Evolutionary conservation across 2,329 filamentous ascomycete species (phyloP), one percentile per base, ranked within the genome.

Genomic region (Talaromyces albobiverticillius): DNA sequence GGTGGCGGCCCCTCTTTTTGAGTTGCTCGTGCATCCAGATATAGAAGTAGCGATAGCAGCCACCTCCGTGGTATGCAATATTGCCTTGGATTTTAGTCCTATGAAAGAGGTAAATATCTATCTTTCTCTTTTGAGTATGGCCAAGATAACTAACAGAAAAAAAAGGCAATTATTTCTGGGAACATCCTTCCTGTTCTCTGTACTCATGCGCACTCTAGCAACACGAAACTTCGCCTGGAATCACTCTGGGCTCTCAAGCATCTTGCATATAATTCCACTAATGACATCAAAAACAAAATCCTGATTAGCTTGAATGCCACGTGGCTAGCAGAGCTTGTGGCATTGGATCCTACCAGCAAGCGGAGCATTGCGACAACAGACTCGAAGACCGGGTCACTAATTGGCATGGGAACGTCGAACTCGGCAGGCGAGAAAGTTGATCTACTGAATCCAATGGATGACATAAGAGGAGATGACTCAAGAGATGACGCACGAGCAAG

Each of bases 231-330:
- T 51, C 84, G 90, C 22, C 79, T 95, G 23, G 91, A 94, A 63
- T 91, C 92, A 20, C 74, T 99, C 1, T 99, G 94, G 93, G 90
- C 91, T 5, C 76, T 99, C 55, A 97, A 97, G 67, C 90, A 97
- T 71, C 81, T 96, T 47, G 87, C 95, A 2, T 82, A 88, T 59
- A 85, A 84, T 20, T 83, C 88, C 5, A 81, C 82, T 16, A 84
- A 87, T 42, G 82, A 87, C 11, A 76, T 89, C 60, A 95, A 94
- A 71, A 87, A 87, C 63, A 81, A 82, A 46, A 90, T 90, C 56
- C 75, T 97, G 11, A 85, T 92, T 47, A 85, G 89, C 64, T 79
- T 97, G 3, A 86, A 85, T 8, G 82, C 89, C 0, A 84, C 83
- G 10, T 96, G 90, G 89, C 79, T 97, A 11, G 81, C 93, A 57